phyloP scores from a whole-genome alignment of 768 basidiomycete genomes.

The Thelephora aurantiotincta region DNA sequence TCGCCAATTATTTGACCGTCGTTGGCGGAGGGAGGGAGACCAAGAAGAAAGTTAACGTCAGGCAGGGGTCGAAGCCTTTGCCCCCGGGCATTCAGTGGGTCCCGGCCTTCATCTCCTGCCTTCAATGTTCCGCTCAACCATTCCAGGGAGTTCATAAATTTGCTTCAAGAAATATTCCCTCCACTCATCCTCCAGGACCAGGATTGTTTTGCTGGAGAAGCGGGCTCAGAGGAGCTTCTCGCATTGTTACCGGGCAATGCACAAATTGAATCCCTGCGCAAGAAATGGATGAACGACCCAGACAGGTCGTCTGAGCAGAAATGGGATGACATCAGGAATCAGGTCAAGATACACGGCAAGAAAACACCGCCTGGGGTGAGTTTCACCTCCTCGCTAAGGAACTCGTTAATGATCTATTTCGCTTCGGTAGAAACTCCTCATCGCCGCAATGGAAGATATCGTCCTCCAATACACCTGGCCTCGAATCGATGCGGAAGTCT shows the following conservation, averaged over 20 bases:
- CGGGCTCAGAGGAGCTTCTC: conserved; percentile 65
- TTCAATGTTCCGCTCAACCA: background rate
- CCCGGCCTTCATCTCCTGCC: background rate
- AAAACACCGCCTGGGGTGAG: conserved; percentile 21
- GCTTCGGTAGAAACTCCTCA: conserved; percentile 14
- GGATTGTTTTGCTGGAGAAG: conserved; percentile 58
- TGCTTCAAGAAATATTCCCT: conserved; percentile 42
- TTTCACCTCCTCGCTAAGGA: conserved; percentile 2
- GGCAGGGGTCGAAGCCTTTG: conserved; percentile 29
- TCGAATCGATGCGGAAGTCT: conserved; percentile 91
- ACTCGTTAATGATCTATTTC: background rate
- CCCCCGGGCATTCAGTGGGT: conserved; percentile 63
- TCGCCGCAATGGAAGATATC: conserved; percentile 66
- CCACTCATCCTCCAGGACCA: conserved; percentile 70
- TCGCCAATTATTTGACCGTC: conserved; percentile 82
- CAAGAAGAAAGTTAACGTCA: conserved; percentile 70
- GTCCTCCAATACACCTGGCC: conserved; percentile 93
- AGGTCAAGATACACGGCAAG: conserved; percentile 17
- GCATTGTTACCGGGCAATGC: conserved; percentile 55
- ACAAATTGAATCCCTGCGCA: conserved; percentile 32
- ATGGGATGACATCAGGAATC: conserved; percentile 52
- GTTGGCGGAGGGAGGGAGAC: conserved; percentile 71
- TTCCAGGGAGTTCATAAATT: conserved; percentile 21
- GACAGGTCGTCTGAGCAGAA: conserved; percentile 47
- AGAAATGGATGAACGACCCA: conserved; percentile 43